Conservation (phyloP, 2,329 filamentous ascomycete species). For the Venturia effusa region DNA sequence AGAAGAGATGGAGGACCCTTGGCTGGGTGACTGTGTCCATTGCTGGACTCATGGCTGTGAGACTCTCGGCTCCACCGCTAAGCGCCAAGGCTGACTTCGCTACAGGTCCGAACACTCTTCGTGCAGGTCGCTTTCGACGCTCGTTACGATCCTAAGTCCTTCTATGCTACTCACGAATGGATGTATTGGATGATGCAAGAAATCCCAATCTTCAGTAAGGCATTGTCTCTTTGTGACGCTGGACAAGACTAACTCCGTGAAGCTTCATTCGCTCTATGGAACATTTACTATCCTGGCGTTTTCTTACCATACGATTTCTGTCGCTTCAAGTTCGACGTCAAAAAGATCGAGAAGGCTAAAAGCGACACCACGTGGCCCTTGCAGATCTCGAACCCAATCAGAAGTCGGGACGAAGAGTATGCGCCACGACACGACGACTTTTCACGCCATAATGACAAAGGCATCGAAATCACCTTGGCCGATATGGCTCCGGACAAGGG, state of each 20-base stretch:
- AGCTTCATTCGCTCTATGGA: not conserved
- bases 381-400: conserved; percentile 7
- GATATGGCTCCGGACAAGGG: not conserved
- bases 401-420: not conserved
- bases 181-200: conserved; percentile 9
- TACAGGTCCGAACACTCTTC: conserved; percentile 2
- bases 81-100: not conserved
- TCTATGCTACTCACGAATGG: conserved; percentile 8
- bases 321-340: conserved; percentile 6
- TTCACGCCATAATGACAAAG: not conserved
- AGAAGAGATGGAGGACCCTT: conserved; percentile 3
- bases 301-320: conserved; percentile 7
- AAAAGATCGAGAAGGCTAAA: conserved; percentile 9
- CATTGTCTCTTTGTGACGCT: too few species aligned
- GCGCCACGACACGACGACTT: not conserved
- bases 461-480: conserved; percentile 4
- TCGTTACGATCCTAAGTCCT: not conserved
- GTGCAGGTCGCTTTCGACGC: conserved; percentile 5
- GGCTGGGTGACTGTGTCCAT: not conserved
- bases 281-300: not conserved
- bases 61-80: not conserved
- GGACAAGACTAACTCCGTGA: not conserved
- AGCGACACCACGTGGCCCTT: conserved; percentile 4
- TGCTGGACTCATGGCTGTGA: conserved; percentile 3
- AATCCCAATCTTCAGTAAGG: conserved; percentile 4